Conservation (phyloP, 208 protist species). For the Porcisia hertigi region DNA sequence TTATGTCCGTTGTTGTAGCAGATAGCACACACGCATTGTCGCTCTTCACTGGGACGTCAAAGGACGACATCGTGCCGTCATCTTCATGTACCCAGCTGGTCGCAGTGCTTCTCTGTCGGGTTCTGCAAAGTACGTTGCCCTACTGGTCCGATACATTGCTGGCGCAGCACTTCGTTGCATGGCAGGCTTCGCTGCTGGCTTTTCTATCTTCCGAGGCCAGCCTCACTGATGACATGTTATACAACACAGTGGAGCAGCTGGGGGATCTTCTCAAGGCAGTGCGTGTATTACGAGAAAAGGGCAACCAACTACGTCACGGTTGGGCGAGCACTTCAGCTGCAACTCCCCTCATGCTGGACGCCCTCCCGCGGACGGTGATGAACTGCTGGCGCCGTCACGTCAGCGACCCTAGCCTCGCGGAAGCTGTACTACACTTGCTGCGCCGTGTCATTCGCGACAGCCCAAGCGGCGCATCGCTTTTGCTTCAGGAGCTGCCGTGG, state of each 20-base stretch:
- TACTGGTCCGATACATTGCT: conserved; percentile 20
- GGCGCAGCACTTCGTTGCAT: conserved; percentile 13
- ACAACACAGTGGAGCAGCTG: conserved; percentile 26
- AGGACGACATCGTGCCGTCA: conserved; percentile 5
- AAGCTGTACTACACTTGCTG: conserved; percentile 44
- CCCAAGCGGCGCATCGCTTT: conserved; percentile 6
- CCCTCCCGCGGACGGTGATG: conserved; percentile 38
- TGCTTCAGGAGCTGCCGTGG: conserved; percentile 33
- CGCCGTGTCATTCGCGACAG: conserved; percentile 22
- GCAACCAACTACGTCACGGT: background rate
- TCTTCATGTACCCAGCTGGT: conserved; percentile 47
- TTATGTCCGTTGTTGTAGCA: conserved; percentile 8
- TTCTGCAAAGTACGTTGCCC: conserved; percentile 21
- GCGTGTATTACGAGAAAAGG: background rate
- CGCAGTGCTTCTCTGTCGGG: conserved; percentile 22
- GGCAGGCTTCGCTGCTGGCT: conserved; percentile 17
- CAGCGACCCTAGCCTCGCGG: conserved; percentile 65
- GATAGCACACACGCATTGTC: conserved; percentile 6
- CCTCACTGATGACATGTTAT: conserved; percentile 22
- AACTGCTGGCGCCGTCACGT: conserved; percentile 58
- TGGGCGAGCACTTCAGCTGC: background rate
- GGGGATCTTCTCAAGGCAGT: conserved; percentile 15
- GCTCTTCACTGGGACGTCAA: conserved; percentile 6
- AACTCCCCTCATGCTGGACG: background rate
- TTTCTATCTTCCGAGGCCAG: conserved; percentile 22